Conservation (phyloP, 108 stramenopile species). For the Hondaea fermentalgiana region DNA sequence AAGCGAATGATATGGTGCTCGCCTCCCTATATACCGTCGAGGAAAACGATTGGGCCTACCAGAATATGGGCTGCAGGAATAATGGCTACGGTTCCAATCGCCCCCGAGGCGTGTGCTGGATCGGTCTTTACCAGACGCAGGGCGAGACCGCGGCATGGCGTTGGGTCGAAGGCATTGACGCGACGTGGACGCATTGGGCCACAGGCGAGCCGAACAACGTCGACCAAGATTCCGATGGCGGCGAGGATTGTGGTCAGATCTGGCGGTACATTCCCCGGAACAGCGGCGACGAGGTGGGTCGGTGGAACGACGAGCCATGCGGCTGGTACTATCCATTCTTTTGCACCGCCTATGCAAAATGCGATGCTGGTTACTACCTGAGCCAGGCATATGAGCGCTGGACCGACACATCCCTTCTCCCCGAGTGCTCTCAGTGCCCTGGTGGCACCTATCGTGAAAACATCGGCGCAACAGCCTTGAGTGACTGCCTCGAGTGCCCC, state of each 20-base stretch:
- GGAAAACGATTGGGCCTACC: background rate
- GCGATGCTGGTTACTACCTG: background rate
- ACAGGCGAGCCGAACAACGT: background rate
- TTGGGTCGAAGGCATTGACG: background rate
- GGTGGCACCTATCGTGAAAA: background rate
- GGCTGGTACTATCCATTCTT: background rate
- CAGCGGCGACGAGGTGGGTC: too few relatives aligned
- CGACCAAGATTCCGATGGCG: background rate
- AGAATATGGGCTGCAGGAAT: background rate
- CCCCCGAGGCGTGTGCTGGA: background rate
- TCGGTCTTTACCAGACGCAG: background rate
- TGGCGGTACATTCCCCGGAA: background rate
- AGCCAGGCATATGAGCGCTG: background rate
- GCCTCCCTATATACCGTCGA: background rate
- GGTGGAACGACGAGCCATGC: background rate
- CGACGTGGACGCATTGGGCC: background rate
- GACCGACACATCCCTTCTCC: background rate
- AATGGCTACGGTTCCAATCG: background rate
- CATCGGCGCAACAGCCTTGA: background rate
- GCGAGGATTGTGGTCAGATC: slow-evolving; percentile 8
- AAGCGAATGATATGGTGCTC: background rate
- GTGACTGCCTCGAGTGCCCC: background rate
- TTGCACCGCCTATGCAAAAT: background rate
- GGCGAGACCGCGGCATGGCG: background rate
- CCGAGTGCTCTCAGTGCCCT: background rate